Evolutionary conservation across 768 basidiomycete species (phyloP), one percentile per base, ranked within the genome.

Genomic region (Mycena indigotica): DNA sequence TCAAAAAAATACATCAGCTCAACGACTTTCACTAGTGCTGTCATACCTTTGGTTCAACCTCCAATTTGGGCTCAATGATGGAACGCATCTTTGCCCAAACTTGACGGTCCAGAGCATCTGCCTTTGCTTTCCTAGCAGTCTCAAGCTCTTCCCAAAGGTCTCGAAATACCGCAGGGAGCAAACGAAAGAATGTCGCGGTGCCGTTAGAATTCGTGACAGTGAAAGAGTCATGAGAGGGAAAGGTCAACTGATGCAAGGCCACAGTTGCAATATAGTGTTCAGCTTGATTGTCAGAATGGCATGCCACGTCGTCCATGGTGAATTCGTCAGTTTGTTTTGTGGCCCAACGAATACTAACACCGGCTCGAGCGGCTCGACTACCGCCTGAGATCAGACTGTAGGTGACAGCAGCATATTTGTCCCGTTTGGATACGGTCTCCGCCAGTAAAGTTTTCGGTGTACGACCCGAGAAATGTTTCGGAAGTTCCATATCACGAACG

Each of bases 141-240:
- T 95, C 94, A 16, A 98, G 74, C 69, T 95, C 92, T 53, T 92
- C 89, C 96, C 96, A 99, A 17, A 99, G 75, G 70, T 94, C 90
- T 60, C 94, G 83, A 72, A 88, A 96, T 17, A 83, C 80, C 2
- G 87, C 78, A 8, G 96, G 93, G n/a, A 98, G 77, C 8, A 85
- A 70, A 62, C 92, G 80, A 71, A 91, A 91, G 63, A 87, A 91
- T 1, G 90, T 87, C 45, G 76, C 77, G 6, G 46, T 48, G 41
- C 72, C 80, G 26, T 79, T 75, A 45, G 80, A 73, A 35, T 77
- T 76, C 28, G 79, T 72, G 2, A 80, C 70, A 10, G 83, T 79
- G 70, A 93, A 93, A 6, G 89, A 89, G 51, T 82, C 81, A 0
- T 79, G 79, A 2, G 70, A 55, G 16, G 86, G 84, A 65, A 86